phyloP scores from a whole-genome alignment of 2,329 filamentous ascomycete genomes.

The Apiospora sp. region DNA sequence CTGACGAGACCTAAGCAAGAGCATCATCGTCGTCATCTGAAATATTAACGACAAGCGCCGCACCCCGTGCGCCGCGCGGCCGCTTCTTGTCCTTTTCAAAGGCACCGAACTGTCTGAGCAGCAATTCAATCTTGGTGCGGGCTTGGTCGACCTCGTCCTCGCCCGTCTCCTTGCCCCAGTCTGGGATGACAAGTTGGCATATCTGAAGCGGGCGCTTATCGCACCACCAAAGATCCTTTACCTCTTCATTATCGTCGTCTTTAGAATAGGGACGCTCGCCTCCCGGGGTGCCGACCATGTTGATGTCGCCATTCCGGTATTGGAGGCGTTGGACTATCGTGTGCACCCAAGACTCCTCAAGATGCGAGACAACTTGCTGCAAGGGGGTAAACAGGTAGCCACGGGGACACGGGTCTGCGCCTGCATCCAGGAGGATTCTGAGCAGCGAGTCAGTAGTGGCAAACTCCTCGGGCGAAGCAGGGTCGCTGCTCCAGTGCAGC shows the following conservation, averaged over 20 bases:
- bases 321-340: slow-evolving; percentile 27
- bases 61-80: background rate
- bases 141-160: background rate
- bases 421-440: slow-evolving; percentile 32
- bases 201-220: background rate
- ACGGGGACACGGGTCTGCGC: slow-evolving; percentile 32
- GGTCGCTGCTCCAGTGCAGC: background rate
- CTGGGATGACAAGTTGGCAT: background rate
- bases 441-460: slow-evolving; percentile 31
- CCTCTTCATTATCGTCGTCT: background rate
- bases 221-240: background rate
- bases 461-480: slow-evolving; percentile 24
- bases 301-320: slow-evolving; percentile 31
- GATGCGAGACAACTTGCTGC: slow-evolving; percentile 29
- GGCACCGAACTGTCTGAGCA: slow-evolving; percentile 1
- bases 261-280: slow-evolving; percentile 29
- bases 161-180: background rate
- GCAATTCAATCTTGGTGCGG: background rate
- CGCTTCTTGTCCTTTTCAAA: background rate
- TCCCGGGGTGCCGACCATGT: slow-evolving; percentile 29
- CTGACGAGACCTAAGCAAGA: background rate
- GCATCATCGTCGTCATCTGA: background rate
- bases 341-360: slow-evolving; percentile 36
- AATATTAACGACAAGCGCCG: background rate
- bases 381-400: slow-evolving; percentile 33